Evolutionary conservation across 495 filamentous ascomycete genomes (phyloP).

Genomic region (Neurospora sp.): DNA sequence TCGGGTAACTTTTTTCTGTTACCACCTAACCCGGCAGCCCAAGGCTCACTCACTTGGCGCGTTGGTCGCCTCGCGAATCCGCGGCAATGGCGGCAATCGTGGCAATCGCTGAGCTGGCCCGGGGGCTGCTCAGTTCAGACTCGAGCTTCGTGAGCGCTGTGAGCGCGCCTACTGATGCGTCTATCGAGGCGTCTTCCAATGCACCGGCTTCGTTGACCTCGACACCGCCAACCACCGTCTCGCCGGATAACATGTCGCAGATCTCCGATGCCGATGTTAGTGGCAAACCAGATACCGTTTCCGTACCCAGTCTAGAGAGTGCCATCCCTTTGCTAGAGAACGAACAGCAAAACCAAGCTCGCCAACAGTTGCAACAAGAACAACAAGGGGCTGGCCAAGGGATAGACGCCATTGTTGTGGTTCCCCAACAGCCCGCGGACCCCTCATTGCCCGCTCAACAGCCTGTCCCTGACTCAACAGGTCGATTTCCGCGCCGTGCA

Average conservation of each 20-base stretch:
- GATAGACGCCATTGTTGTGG: constrained; percentile 29
- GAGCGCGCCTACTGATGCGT: background rate
- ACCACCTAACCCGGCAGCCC: background rate
- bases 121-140: constrained; percentile 12
- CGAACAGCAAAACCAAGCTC: constrained; percentile 10
- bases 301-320: constrained; percentile 11
- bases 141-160: constrained; percentile 24
- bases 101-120: constrained; percentile 11
- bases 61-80: background rate
- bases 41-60: background rate
- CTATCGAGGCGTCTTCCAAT: constrained; percentile 29
- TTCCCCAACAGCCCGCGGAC: constrained; percentile 4
- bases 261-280: constrained; percentile 26
- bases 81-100: constrained; percentile 9
- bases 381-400: constrained; percentile 2
- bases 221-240: constrained; percentile 37
- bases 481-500: constrained; percentile 32
- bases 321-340: constrained; percentile 9
- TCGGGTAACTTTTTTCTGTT: background rate
- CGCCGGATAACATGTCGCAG: constrained; percentile 34
- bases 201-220: constrained; percentile 32
- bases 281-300: constrained; percentile 11
- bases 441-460: background rate
- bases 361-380: constrained; percentile 9
- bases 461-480: constrained; percentile 1